phyloP scores from a whole-genome alignment of 2,329 filamentous ascomycete genomes.

The Ophiostoma novo-ulmi region DNA sequence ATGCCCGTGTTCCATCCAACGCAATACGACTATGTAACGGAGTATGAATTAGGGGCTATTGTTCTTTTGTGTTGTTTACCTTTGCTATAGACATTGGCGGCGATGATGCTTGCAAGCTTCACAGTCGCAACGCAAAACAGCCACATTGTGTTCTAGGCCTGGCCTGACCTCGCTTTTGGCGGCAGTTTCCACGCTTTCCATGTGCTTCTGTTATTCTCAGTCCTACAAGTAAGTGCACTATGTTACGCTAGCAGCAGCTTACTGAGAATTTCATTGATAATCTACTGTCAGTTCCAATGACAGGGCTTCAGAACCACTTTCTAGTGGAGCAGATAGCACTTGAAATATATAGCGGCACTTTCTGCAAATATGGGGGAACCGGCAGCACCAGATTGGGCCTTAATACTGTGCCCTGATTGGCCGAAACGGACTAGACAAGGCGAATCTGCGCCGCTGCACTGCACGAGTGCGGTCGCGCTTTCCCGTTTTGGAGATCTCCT shows the following conservation, averaged over 20 bases:
- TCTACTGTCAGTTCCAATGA: not conserved
- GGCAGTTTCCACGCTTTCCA: not conserved
- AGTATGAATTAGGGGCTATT: not conserved
- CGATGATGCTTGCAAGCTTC: not conserved
- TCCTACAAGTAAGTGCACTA: not conserved
- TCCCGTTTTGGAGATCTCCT: slow-evolving; percentile 3
- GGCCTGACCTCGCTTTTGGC: not conserved
- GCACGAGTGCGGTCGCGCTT: slow-evolving; percentile 3
- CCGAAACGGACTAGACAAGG: not conserved
- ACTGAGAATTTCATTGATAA: not conserved
- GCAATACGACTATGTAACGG: not conserved
- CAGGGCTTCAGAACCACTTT: not conserved
- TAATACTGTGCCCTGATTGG: not conserved
- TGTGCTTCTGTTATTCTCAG: not conserved
- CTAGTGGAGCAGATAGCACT: not conserved
- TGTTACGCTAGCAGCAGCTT: not conserved
- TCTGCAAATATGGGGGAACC: slow-evolving; percentile 9
- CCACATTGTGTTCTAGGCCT: not conserved
- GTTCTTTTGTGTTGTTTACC: not conserved
- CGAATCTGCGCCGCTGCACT: not conserved
- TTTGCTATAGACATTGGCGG: not conserved
- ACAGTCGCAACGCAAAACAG: not conserved
- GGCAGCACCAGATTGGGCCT: not conserved
- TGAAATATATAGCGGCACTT: not conserved
- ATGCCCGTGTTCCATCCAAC: not conserved